These are phyloP conservation scores for Sporisorium reilianum DNA, from an alignment of 1,284 basidiomycete species.

Conservation along the genomic window DNA sequence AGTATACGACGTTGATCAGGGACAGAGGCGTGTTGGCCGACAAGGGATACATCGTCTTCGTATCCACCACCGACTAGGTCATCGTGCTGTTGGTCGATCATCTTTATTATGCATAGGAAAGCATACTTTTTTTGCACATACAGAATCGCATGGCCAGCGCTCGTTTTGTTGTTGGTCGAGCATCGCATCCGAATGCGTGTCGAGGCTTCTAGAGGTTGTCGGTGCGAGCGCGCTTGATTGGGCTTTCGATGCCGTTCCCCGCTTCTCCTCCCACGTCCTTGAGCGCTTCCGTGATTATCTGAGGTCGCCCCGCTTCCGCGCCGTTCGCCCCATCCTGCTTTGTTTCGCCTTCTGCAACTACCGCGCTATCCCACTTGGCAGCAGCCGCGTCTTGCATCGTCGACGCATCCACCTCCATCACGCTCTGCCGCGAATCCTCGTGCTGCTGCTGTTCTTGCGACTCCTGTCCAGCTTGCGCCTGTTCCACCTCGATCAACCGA, in stretches of 20 bases:
- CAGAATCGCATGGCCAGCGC: neutral
- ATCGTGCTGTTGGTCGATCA: no score
- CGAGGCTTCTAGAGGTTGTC: slow-evolving; percentile 17
- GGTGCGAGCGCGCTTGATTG: slow-evolving; percentile 45
- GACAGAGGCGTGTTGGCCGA: slow-evolving; percentile 61
- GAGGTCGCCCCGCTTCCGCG: slow-evolving; percentile 4
- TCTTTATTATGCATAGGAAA: neutral
- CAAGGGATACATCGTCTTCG: slow-evolving; percentile 50
- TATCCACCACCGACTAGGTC: slow-evolving; percentile 16
- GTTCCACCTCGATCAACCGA: slow-evolving; percentile 17
- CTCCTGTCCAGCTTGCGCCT: neutral
- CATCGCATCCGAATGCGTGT: neutral
- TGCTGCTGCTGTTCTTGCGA: slow-evolving; percentile 1
- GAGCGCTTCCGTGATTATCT: slow-evolving; percentile 6
- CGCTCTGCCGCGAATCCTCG: neutral
- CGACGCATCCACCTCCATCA: slow-evolving; percentile 17
- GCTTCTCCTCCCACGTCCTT: slow-evolving; percentile 2
- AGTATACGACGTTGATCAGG: slow-evolving; percentile 61
- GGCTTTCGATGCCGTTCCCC: slow-evolving; percentile 28
- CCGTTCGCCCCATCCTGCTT: neutral
- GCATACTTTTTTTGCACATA: neutral
- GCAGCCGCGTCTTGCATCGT: neutral
- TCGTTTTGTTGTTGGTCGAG: neutral
- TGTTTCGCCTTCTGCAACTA: neutral
- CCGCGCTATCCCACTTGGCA: neutral